These are phyloP conservation scores for Sporothrix pallida DNA, from an alignment of 2,329 filamentous ascomycete species.

Conservation along the genomic window DNA sequence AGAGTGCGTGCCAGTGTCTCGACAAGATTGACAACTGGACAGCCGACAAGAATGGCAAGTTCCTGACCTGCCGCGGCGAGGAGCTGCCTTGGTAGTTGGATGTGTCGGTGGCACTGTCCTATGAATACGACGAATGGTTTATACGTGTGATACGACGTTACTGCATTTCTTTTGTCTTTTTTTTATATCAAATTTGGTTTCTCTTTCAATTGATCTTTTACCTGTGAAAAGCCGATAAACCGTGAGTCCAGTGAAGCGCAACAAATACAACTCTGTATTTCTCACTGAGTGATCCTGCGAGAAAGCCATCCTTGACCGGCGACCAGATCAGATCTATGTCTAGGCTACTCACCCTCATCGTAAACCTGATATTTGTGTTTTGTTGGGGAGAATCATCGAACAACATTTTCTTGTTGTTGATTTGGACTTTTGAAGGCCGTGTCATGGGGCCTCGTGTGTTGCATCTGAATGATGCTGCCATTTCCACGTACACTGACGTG, in stretches of 20 bases:
- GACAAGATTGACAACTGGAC: slow-evolving; percentile 37
- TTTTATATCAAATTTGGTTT: background rate
- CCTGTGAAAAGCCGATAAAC: too few species aligned
- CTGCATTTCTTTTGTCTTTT: background rate
- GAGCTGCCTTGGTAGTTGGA: slow-evolving; percentile 40
- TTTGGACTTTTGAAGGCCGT: background rate
- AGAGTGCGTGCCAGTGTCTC: slow-evolving; percentile 39
- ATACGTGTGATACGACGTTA: background rate
- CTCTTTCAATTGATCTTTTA: background rate
- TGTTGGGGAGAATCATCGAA: background rate
- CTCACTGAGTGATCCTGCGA: too few species aligned
- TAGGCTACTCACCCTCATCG: too few species aligned
- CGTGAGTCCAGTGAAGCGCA: too few species aligned
- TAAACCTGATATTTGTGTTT: background rate
- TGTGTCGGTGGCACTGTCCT: background rate
- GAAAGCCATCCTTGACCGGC: too few species aligned
- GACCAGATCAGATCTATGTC: too few species aligned
- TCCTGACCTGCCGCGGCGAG: slow-evolving; percentile 35
- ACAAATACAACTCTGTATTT: too few species aligned
- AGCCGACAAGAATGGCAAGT: slow-evolving; percentile 37
- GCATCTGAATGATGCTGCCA: background rate
- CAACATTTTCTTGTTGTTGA: background rate
- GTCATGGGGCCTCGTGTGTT: background rate
- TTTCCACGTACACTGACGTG: too few species aligned
- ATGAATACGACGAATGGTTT: background rate